Percentiles rank a stretch among this genome's conserved stretches.
Evolutionary conservation across 148 eudicot species (phyloP).

Genomic region (Chenopodium formosanum): DNA sequence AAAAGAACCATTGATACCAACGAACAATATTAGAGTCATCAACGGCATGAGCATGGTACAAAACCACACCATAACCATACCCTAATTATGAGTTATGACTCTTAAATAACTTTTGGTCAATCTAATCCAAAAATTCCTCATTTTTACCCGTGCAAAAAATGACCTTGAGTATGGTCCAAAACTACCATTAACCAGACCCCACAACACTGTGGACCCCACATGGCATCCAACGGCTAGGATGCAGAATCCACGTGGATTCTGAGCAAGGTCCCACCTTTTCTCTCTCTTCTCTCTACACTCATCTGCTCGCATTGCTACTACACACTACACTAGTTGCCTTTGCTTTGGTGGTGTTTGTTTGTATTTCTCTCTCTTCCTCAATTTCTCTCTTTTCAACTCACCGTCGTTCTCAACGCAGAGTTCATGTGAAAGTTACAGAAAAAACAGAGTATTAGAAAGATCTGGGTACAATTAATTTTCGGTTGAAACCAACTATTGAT

Average conservation of each 20-base stretch:
- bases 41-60: too few species aligned
- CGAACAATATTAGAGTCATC: too few species aligned
- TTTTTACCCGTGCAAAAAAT: background rate
- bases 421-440: constrained; percentile 40
- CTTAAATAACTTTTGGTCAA: background rate
- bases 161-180: constrained; percentile 24
- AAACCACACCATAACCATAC: too few species aligned
- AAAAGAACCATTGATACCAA: too few species aligned
- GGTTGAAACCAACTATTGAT: constrained; percentile 22
- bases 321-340: background rate
- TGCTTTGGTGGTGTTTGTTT: too few species aligned
- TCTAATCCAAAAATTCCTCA: background rate
- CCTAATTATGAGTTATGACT: too few species aligned
- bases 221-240: constrained; percentile 38
- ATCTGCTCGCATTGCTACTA: background rate
- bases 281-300: background rate
- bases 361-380: constrained; percentile 17
- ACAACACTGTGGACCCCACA: constrained; percentile 22
- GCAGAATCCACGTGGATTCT: constrained; percentile 35
- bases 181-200: background rate
- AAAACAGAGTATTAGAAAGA: constrained; percentile 2
- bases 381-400: constrained; percentile 10
- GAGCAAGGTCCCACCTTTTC: constrained; percentile 19
- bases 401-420: constrained; percentile 24
- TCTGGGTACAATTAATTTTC: background rate